phyloP scores from a whole-genome alignment of 2,329 filamentous ascomycete genomes.

The Pseudogymnoascus destructans region DNA sequence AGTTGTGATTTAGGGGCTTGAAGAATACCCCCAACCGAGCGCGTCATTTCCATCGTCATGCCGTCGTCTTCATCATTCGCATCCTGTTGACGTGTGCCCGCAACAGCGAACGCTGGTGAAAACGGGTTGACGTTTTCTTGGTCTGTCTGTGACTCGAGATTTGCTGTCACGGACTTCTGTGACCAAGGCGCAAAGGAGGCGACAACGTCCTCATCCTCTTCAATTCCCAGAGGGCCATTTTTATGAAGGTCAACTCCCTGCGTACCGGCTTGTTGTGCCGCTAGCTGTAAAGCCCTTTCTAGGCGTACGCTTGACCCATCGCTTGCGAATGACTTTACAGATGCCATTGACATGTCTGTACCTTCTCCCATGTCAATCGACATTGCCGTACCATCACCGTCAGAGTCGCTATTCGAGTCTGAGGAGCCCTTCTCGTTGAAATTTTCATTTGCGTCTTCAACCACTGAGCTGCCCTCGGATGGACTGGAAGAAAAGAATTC shows the following conservation, averaged over 20 bases:
- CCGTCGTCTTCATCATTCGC: constrained; percentile 22
- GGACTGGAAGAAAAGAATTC: constrained; percentile 62
- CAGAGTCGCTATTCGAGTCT: constrained; percentile 40
- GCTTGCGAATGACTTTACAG: constrained; percentile 42
- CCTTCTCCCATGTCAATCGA: constrained; percentile 58
- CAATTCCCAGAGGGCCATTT: constrained; percentile 37
- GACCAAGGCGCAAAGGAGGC: constrained; percentile 63
- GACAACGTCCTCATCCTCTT: constrained; percentile 54
- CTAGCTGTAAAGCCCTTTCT: constrained; percentile 65
- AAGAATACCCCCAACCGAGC: constrained; percentile 26
- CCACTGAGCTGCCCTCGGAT: constrained; percentile 42
- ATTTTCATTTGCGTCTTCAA: constrained; percentile 32
- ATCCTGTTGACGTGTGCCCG: constrained; percentile 13
- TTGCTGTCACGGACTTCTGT: constrained; percentile 37
- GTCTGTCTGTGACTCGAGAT: constrained; percentile 26
- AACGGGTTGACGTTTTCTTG: constrained; percentile 39
- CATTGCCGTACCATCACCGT: constrained; percentile 68
- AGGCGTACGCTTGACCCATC: constrained; percentile 59
- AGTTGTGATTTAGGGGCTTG: background rate
- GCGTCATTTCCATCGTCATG: constrained; percentile 37
- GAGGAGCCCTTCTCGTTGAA: constrained; percentile 28
- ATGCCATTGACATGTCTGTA: constrained; percentile 53
- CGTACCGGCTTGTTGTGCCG: constrained; percentile 62
- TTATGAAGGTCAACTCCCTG: constrained; percentile 48
- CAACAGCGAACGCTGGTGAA: constrained; percentile 22